Conservation (phyloP, 805 yeast species). For the Zygosaccharomyces rouxii region DNA sequence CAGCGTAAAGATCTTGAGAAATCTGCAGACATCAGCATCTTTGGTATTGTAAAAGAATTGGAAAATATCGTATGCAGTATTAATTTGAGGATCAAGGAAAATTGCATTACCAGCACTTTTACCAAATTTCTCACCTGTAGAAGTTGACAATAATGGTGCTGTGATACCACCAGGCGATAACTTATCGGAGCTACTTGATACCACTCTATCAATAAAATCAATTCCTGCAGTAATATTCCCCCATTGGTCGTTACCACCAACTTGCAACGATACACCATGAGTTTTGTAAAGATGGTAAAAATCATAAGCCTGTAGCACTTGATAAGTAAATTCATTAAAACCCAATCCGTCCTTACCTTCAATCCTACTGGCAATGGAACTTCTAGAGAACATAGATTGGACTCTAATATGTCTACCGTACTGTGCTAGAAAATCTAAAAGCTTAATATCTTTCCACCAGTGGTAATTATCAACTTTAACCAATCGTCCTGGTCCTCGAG, state of each 20-base stretch:
- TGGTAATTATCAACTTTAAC: conserved; percentile 57
- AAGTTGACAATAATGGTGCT: conserved; percentile 82
- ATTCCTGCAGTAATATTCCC: conserved; percentile 96
- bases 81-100: conserved; percentile 70
- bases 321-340: conserved; percentile 91
- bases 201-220: conserved; percentile 70
- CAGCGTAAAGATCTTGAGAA: conserved; percentile 74
- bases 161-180: conserved; percentile 67
- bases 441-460: conserved; percentile 81
- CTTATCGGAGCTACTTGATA: conserved; percentile 24
- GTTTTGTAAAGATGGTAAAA: conserved; percentile 72
- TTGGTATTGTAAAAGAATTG: conserved; percentile 79
- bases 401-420: conserved; percentile 80
- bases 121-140: conserved; percentile 91
- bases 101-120: conserved; percentile 97
- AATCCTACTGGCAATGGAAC: conserved; percentile 75
- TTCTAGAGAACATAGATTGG: conserved; percentile 82
- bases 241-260: conserved; percentile 98
- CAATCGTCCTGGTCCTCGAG: conserved; percentile 40
- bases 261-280: conserved; percentile 63
- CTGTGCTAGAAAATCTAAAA: conserved; percentile 71
- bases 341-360: conserved; percentile 73
- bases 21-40: conserved; percentile 67
- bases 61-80: conserved; percentile 75
- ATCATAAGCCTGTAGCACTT: conserved; percentile 88